A percentile compares a stretch with the other conserved stretches of the same genome.
phyloP scores from a whole-genome alignment of 2,329 filamentous ascomycete species.

The Fusarium sp. region DNA sequence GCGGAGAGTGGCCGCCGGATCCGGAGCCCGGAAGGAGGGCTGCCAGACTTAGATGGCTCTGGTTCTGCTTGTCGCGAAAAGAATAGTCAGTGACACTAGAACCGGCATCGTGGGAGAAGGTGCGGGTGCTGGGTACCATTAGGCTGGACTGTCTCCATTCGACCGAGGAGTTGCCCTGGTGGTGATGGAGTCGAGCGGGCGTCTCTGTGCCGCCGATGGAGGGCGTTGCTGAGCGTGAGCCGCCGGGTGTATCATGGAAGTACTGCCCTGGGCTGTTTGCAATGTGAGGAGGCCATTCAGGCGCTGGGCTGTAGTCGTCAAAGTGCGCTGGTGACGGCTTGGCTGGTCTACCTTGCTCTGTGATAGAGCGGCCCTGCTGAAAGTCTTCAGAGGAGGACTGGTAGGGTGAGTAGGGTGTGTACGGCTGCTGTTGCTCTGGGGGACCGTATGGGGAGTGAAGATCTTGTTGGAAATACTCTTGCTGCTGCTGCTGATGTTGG shows the following conservation, averaged over 20 bases:
- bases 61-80: conserved; percentile 53
- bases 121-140: conserved; percentile 45
- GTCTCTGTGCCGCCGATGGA: conserved; percentile 48
- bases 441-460: conserved; percentile 45
- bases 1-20: conserved; percentile 1
- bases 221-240: conserved; percentile 49
- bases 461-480: conserved; percentile 42
- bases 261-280: conserved; percentile 44
- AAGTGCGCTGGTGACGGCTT: conserved; percentile 35
- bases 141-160: conserved; percentile 51
- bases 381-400: conserved; percentile 45
- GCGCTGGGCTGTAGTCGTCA: conserved; percentile 45
- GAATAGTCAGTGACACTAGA: conserved; percentile 42
- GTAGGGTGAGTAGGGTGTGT: conserved; percentile 39
- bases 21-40: conserved; percentile 55
- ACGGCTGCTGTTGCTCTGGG: conserved; percentile 24
- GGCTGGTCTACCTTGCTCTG: conserved; percentile 43
- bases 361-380: conserved; percentile 47
- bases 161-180: conserved; percentile 46
- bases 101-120: conserved; percentile 31
- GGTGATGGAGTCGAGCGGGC: conserved; percentile 34
- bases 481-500: conserved; percentile 30
- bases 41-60: conserved; percentile 60
- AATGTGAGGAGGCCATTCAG: conserved; percentile 48
- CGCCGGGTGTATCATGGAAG: conserved; percentile 45